A percentile compares a stretch with the other conserved stretches of the same genome.
Conservation (phyloP, 495 filamentous ascomycete species). For the Aspergillus diversus region DNA sequence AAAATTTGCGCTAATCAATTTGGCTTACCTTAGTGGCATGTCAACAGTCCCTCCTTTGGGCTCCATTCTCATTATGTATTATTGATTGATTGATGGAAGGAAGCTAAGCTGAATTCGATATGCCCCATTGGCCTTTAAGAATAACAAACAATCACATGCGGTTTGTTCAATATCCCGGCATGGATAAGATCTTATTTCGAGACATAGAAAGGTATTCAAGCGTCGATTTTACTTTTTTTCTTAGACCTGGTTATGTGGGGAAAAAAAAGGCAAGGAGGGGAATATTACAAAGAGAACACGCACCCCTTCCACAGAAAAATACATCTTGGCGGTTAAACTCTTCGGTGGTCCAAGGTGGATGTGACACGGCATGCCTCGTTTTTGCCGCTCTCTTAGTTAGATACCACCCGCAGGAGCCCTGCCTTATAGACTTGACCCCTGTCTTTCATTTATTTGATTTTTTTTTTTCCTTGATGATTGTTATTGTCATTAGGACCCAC, state of each 20-base stretch:
- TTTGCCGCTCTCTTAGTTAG: constrained; percentile 2
- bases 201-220: no score
- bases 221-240: no score
- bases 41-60: constrained; percentile 28
- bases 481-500: background rate
- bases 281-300: background rate
- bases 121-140: constrained; percentile 1
- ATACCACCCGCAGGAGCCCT: constrained; percentile 4
- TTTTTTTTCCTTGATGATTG: constrained; percentile 1
- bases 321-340: constrained; percentile 2
- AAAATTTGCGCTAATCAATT: constrained; percentile 26
- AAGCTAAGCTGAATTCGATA: constrained; percentile 16
- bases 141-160: constrained; percentile 16
- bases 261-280: background rate
- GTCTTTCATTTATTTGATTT: background rate
- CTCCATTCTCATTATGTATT: constrained; percentile 13
- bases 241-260: background rate
- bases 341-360: constrained; percentile 17
- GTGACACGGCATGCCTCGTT: constrained; percentile 19
- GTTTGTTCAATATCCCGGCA: background rate
- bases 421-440: background rate
- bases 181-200: background rate
- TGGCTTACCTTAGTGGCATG: constrained; percentile 35
- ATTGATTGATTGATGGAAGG: background rate
- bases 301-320: background rate